These are phyloP conservation scores for Drechmeria coniospora DNA, from an alignment of 2,329 filamentous ascomycete genomes.

Conservation along the genomic window DNA sequence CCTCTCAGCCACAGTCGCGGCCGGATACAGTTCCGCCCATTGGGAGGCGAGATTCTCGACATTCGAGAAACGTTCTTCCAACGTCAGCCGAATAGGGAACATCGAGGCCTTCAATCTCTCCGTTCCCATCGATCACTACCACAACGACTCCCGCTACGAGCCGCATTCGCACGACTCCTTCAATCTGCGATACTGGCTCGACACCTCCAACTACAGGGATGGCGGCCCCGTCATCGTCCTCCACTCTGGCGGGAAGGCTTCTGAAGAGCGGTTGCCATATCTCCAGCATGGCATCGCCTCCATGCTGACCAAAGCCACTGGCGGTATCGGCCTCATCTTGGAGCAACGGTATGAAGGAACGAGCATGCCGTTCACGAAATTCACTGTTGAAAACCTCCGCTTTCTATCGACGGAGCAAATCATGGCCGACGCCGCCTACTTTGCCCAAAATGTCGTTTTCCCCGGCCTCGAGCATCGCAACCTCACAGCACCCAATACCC, in stretches of 20 bases:
- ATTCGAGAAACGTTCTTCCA: too few relatives aligned
- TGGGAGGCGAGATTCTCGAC: too few relatives aligned
- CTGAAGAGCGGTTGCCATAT: slow-evolving; percentile 46
- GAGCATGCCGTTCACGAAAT: slow-evolving; percentile 52
- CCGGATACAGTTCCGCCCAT: too few relatives aligned
- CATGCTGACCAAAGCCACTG: slow-evolving; percentile 52
- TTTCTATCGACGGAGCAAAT: slow-evolving; percentile 77
- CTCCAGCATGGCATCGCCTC: slow-evolving; percentile 65
- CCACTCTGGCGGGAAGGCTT: slow-evolving; percentile 54
- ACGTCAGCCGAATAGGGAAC: too few relatives aligned
- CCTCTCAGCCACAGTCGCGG: too few relatives aligned
- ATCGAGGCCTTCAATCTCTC: slow-evolving; percentile 16
- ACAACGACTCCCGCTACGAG: slow-evolving; percentile 62
- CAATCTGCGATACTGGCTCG: slow-evolving; percentile 68
- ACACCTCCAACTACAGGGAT: slow-evolving; percentile 55
- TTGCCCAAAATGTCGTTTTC: slow-evolving; percentile 58
- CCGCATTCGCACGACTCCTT: slow-evolving; percentile 58
- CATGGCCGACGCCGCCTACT: slow-evolving; percentile 67
- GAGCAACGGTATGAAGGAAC: slow-evolving; percentile 81
- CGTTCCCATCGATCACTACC: slow-evolving; percentile 64
- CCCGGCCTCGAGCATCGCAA: slow-evolving; percentile 51
- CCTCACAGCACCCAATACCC: slow-evolving; percentile 46
- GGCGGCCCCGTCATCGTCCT: slow-evolving; percentile 74
- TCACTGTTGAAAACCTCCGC: slow-evolving; percentile 54
- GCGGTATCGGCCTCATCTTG: slow-evolving; percentile 64